Evolutionary conservation across 176 grass and related monocot genomes (phyloP).

Genomic region (Carex pumila): DNA sequence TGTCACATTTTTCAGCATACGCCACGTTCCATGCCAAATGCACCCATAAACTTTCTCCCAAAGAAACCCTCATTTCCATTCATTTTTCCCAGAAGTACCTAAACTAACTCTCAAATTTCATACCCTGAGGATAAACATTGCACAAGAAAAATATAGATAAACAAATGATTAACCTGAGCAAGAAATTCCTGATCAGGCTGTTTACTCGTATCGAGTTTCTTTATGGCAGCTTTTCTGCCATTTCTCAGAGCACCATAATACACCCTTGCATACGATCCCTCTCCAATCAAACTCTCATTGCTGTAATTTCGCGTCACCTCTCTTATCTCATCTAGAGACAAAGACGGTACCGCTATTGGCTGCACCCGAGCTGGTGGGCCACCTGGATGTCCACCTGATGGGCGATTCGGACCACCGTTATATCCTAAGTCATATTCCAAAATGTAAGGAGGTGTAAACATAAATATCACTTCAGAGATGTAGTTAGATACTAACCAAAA

Average conservation of each 20-base stretch:
- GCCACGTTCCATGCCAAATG: not conserved
- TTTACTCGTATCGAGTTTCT: conserved; percentile 71
- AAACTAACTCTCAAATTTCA: not conserved
- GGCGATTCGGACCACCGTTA: not conserved
- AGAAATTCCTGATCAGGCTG: conserved; percentile 67
- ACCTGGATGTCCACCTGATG: conserved; percentile 10
- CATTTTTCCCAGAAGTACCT: not conserved
- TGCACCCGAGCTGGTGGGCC: conserved; percentile 29
- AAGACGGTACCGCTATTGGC: conserved; percentile 63
- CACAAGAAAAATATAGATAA: not conserved
- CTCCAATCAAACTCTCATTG: conserved; percentile 57
- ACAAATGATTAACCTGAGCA: conserved; percentile 35
- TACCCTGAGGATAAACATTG: not conserved
- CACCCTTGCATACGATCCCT: conserved; percentile 70
- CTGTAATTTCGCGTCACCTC: conserved; percentile 66
- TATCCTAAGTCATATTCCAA: conserved; percentile 7
- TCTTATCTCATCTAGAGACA: conserved; percentile 58
- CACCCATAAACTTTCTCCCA: not conserved
- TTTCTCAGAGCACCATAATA: conserved; percentile 56
- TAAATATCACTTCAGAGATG: not conserved
- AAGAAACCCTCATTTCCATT: not conserved
- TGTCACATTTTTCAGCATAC: not conserved
- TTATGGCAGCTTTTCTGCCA: conserved; percentile 46
- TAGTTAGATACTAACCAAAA: not conserved
- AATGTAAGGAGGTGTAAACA: conserved; percentile 1